These are phyloP conservation scores for Skeletonema grethae DNA, from an alignment of 108 stramenopile genomes.

Conservation along the genomic window DNA sequence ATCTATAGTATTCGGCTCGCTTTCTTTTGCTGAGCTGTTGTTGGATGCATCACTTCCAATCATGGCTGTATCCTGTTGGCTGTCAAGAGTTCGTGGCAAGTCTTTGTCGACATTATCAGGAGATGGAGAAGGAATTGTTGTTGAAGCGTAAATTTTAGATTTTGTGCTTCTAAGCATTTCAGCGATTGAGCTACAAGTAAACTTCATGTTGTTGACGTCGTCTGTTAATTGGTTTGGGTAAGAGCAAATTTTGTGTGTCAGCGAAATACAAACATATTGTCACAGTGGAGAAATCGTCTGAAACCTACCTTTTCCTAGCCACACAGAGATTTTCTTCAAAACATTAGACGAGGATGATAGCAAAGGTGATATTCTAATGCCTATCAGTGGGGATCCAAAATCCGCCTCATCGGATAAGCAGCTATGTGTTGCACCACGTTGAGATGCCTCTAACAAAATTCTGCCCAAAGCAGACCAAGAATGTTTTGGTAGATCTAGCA, in stretches of 20 bases:
- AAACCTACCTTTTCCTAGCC: conserved; percentile 47
- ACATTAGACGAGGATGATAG: conserved; percentile 54
- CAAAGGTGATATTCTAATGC: conserved; percentile 62
- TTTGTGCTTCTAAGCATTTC: not conserved
- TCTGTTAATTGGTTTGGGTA: not conserved
- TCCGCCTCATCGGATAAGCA: conserved; percentile 21
- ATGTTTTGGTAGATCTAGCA: conserved; percentile 72
- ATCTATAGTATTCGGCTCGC: not conserved
- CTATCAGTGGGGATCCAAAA: conserved; percentile 69
- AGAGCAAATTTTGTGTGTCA: not conserved
- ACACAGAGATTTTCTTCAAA: conserved; percentile 65
- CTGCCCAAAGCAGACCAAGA: conserved; percentile 81
- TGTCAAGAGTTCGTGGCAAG: not conserved
- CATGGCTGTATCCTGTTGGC: not conserved
- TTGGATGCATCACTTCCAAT: not conserved
- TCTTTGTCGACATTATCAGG: not conserved
- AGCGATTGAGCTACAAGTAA: not conserved
- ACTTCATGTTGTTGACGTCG: not conserved
- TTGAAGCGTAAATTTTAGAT: not conserved
- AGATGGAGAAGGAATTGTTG: not conserved
- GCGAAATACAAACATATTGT: not conserved
- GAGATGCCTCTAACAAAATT: conserved; percentile 63
- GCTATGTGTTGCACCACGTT: conserved; percentile 58
- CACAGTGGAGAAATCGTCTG: conserved; percentile 23
- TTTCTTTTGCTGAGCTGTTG: conserved; percentile 6